Evolutionary conservation across 805 yeast species (phyloP).

Genomic region (Ogataea ramenticola): DNA sequence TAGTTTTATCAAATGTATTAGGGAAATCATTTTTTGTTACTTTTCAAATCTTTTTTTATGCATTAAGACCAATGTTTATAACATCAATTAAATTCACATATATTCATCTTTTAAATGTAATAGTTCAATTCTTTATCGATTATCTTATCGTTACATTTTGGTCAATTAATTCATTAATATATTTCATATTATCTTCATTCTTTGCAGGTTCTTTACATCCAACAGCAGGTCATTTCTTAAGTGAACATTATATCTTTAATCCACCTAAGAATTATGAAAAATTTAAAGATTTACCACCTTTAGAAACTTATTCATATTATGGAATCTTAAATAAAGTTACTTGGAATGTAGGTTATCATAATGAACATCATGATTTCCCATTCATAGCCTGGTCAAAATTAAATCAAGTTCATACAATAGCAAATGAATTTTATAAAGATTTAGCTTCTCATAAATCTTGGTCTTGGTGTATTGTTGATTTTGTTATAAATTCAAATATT

Average conservation of each 20-base stretch:
- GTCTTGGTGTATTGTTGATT: constrained; percentile 69
- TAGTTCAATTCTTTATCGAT: constrained; percentile 56
- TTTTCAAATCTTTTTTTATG: constrained; percentile 83
- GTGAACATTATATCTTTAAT: constrained; percentile 81
- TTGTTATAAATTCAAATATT: constrained; percentile 60
- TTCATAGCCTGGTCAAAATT: constrained; percentile 85
- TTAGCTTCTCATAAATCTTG: constrained; percentile 74
- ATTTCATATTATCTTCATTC: constrained; percentile 70
- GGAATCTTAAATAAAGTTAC: constrained; percentile 72
- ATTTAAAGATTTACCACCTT: constrained; percentile 41
- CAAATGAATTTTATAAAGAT: constrained; percentile 75
- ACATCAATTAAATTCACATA: constrained; percentile 68
- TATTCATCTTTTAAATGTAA: constrained; percentile 64
- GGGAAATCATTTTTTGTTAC: constrained; percentile 91
- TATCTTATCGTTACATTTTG: constrained; percentile 46
- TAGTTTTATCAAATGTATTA: constrained; percentile 62
- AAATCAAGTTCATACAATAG: constrained; percentile 55
- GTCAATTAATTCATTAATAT: constrained; percentile 58
- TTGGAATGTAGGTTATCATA: constrained; percentile 93
- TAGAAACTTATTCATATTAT: constrained; percentile 84
- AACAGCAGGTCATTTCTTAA: constrained; percentile 90
- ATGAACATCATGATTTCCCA: constrained; percentile 95
- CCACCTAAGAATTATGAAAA: constrained; percentile 33
- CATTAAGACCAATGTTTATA: constrained; percentile 82
- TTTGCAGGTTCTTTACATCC: constrained; percentile 92